phyloP scores from a whole-genome alignment of 2,329 filamentous ascomycete species.

The Epicoccum sorghinum region DNA sequence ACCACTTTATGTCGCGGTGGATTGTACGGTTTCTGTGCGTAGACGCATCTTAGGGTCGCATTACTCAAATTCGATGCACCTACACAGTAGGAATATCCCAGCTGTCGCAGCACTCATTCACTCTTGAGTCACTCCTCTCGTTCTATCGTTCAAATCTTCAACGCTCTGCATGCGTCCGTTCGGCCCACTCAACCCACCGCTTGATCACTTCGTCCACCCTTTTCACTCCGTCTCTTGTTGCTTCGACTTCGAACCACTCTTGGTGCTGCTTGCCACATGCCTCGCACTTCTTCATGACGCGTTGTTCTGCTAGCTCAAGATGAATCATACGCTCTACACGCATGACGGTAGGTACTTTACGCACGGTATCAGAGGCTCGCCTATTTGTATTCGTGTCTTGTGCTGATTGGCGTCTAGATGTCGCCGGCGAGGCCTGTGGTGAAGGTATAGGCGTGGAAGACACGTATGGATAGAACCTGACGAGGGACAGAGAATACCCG shows the following conservation, averaged over 20 bases:
- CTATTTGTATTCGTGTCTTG: conserved; percentile 19
- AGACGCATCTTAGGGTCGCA: no score
- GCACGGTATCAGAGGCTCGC: conserved; percentile 44
- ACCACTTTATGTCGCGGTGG: no score
- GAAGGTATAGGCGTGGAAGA: conserved; percentile 33
- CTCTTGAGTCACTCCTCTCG: no score
- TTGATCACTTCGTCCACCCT: conserved; percentile 75
- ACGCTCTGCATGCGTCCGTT: conserved; percentile 42
- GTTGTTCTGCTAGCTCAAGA: conserved; percentile 73
- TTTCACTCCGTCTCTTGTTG: conserved; percentile 71
- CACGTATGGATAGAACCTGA: conserved; percentile 90
- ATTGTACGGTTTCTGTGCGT: no score
- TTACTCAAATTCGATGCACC: no score
- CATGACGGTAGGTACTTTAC: conserved; percentile 83
- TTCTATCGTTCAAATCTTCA: neutral
- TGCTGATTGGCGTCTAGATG: conserved; percentile 3
- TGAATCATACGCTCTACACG: conserved; percentile 91
- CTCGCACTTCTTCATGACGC: conserved; percentile 69
- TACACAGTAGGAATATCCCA: no score
- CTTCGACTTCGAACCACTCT: conserved; percentile 94
- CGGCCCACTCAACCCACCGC: conserved; percentile 87
- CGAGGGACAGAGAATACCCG: conserved; percentile 82
- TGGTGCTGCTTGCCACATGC: conserved; percentile 84
- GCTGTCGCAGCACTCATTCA: no score
- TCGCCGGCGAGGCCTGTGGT: conserved; percentile 32